A percentile compares a stretch with the other conserved stretches of the same genome.
Evolutionary conservation across 2,329 filamentous ascomycete species (phyloP).

Genomic region (Alternaria gaisen): DNA sequence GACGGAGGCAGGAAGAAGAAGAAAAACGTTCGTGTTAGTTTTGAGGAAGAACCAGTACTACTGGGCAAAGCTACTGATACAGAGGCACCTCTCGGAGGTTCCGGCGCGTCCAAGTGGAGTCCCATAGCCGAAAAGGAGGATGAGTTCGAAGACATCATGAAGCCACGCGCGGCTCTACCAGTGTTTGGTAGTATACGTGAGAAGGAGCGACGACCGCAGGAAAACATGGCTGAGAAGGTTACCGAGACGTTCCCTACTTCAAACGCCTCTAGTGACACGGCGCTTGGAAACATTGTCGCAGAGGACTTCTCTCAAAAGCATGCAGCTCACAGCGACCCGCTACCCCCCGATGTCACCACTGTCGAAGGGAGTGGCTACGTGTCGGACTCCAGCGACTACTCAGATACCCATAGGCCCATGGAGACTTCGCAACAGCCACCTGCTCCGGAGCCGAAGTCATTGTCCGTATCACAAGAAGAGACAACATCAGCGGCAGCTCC

Average conservation of each 20-base stretch:
- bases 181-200: conserved; percentile 78
- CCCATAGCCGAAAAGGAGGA: conserved; percentile 59
- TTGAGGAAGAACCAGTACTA: conserved; percentile 72
- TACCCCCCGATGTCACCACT: conserved; percentile 75
- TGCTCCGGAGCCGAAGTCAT: conserved; percentile 39
- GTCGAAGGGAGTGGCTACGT: conserved; percentile 71
- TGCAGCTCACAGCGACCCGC: conserved; percentile 62
- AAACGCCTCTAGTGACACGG: conserved; percentile 68
- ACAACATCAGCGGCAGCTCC: conserved; percentile 15
- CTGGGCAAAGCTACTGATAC: conserved; percentile 57
- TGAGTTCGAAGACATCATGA: conserved; percentile 72
- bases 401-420: conserved; percentile 21
- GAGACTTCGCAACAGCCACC: conserved; percentile 20
- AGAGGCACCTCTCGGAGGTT: conserved; percentile 32
- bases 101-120: conserved; percentile 57
- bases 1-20: conserved; percentile 53
- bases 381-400: conserved; percentile 62
- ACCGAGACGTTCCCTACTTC: conserved; percentile 56
- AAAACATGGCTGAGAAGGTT: conserved; percentile 61
- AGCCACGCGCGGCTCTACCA: conserved; percentile 76
- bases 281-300: conserved; percentile 64
- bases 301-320: conserved; percentile 62
- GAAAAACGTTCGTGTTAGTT: conserved; percentile 78
- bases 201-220: conserved; percentile 62
- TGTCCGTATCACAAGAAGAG: conserved; percentile 30